phyloP scores from a whole-genome alignment of 2,329 filamentous ascomycete genomes.

The Botrytis galanthina region DNA sequence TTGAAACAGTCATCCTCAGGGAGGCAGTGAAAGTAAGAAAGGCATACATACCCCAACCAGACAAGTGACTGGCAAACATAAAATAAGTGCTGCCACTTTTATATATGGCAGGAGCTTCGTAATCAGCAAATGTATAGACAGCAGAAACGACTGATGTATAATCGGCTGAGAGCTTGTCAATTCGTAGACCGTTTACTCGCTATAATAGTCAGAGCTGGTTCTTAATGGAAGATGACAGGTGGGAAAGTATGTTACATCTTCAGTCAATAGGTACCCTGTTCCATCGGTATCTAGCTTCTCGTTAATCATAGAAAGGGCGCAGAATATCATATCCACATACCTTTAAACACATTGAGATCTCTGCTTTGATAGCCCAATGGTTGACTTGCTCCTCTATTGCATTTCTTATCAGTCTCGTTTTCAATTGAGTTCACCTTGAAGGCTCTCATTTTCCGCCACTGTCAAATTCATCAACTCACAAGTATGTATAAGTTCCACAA shows the following conservation, averaged over 20 bases:
- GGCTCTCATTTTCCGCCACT: background rate
- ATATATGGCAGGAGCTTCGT: conserved; percentile 62
- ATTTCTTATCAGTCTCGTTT: background rate
- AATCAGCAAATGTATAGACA: conserved; percentile 37
- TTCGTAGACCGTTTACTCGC: conserved; percentile 57
- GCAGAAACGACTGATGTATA: conserved; percentile 48
- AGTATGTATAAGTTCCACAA: conserved; percentile 58
- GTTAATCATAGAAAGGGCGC: conserved; percentile 4
- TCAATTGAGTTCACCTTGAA: background rate
- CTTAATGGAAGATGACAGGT: too few species aligned
- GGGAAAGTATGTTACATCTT: conserved; percentile 48
- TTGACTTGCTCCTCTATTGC: conserved; percentile 33
- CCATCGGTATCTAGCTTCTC: conserved; percentile 55
- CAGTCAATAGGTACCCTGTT: conserved; percentile 58
- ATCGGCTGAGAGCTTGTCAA: conserved; percentile 54
- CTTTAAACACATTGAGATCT: conserved; percentile 38
- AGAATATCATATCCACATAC: conserved; percentile 16
- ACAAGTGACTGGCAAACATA: conserved; percentile 60
- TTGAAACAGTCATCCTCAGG: background rate
- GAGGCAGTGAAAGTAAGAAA: background rate
- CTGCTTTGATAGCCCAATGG: conserved; percentile 38
- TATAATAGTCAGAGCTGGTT: conserved; percentile 31
- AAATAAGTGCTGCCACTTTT: conserved; percentile 61
- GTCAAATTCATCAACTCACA: conserved; percentile 29
- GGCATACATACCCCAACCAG: conserved; percentile 40